phyloP scores from a whole-genome alignment of 352 stramenopile genomes.

The Phytophthora melonis region DNA sequence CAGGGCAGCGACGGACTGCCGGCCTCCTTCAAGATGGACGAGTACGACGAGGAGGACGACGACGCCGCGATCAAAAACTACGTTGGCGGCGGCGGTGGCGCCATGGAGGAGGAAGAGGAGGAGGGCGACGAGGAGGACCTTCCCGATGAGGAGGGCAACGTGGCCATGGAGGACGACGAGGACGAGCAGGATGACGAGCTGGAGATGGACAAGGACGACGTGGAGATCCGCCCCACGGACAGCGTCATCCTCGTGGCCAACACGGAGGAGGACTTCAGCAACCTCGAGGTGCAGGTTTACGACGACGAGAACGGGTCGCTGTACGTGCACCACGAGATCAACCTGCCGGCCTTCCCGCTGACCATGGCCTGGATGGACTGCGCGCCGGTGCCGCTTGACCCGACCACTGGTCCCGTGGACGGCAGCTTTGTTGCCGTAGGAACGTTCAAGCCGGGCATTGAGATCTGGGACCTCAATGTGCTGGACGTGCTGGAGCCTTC shows the following conservation, averaged over 20 bases:
- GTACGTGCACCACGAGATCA: constrained; percentile 99
- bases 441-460: constrained; percentile 99
- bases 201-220: constrained; percentile 91
- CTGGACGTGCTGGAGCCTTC: constrained; percentile 98
- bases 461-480: constrained; percentile 99
- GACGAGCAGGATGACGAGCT: constrained; percentile 76
- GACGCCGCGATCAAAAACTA: constrained; percentile 87
- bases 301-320: constrained; percentile 96
- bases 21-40: constrained; percentile 86
- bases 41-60: constrained; percentile 90
- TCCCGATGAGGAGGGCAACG: constrained; percentile 59
- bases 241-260: constrained; percentile 96
- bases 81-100: constrained; percentile 46
- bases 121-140: constrained; percentile 34
- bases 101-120: constrained; percentile 46
- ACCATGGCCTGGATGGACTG: constrained; percentile 97
- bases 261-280: constrained; percentile 98
- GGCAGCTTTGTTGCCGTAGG: constrained; percentile 99
- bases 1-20: constrained; percentile 62
- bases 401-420: constrained; percentile 70
- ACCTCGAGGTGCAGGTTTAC: constrained; percentile 99
- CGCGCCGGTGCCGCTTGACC: constrained; percentile 67
- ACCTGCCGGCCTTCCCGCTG: constrained; percentile 98
- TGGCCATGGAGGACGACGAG: constrained; percentile 61
- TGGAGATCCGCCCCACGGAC: constrained; percentile 95